Evolutionary conservation across 2,329 filamentous ascomycete species (phyloP).

Genomic region (Penicillium sp.): DNA sequence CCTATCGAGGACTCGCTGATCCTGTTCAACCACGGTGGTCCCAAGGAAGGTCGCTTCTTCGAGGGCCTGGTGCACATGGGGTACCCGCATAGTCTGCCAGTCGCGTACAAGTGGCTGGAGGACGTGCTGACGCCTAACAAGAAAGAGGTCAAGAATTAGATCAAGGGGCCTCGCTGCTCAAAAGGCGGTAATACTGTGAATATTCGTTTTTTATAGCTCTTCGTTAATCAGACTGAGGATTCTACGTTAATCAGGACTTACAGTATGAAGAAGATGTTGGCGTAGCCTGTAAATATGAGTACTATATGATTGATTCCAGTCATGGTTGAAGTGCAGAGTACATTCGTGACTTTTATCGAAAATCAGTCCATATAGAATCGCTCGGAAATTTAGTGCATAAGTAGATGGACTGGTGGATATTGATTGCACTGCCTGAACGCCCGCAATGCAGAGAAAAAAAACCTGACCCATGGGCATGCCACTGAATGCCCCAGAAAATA

Average conservation of each 20-base stretch:
- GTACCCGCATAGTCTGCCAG: constrained; percentile 54
- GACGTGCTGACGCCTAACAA: constrained; percentile 23
- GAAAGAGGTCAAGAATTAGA: constrained; percentile 27
- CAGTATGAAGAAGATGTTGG: neutral
- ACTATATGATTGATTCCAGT: neutral
- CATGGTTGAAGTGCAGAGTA: neutral
- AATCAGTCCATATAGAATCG: neutral
- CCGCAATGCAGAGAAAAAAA: constrained; percentile 30
- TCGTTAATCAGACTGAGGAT: neutral
- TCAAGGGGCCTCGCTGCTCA: constrained; percentile 1
- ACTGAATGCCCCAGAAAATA: neutral
- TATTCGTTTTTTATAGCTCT: neutral
- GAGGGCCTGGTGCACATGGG: constrained; percentile 66
- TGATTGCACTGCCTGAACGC: constrained; percentile 27
- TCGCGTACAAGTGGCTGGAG: constrained; percentile 43
- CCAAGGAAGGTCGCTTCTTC: constrained; percentile 67
- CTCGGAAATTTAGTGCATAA: neutral
- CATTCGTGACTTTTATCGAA: neutral
- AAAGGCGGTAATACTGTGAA: neutral
- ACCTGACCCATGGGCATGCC: constrained; percentile 1
- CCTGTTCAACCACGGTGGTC: constrained; percentile 63
- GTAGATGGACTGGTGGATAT: constrained; percentile 10
- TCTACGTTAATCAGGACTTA: neutral
- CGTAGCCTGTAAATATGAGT: neutral
- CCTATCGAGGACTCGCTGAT: constrained; percentile 69